These are phyloP conservation scores for Xylaria sp. DNA, from an alignment of 2,329 filamentous ascomycete species.

Conservation along the genomic window DNA sequence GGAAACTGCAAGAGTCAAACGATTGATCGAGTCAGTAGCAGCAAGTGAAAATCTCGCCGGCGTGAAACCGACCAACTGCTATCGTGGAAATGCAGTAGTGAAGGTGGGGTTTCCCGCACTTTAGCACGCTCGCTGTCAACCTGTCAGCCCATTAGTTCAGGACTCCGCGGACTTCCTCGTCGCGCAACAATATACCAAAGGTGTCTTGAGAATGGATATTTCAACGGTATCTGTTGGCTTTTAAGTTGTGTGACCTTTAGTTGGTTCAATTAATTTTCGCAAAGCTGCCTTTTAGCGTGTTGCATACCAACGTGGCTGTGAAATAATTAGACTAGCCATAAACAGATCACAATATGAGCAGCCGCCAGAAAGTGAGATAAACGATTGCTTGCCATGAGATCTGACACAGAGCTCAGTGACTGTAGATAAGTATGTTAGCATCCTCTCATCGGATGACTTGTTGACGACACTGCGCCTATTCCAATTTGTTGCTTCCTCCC, in stretches of 20 bases:
- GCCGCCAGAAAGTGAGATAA: not conserved
- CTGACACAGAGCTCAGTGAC: too few species aligned
- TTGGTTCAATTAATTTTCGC: not conserved
- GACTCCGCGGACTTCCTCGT: not conserved
- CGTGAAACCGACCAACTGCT: not conserved
- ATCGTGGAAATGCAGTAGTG: not conserved
- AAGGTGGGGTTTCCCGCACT: not conserved
- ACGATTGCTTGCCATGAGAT: too few species aligned
- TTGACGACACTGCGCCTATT: not conserved
- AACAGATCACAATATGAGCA: not conserved
- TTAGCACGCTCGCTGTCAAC: not conserved
- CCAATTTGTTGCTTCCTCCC: conserved; percentile 6
- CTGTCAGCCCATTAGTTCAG: not conserved
- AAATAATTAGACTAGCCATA: not conserved
- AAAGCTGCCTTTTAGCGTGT: not conserved
- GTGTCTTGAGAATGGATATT: not conserved
- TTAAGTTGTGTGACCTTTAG: not conserved
- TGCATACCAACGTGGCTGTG: not conserved
- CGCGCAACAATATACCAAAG: not conserved
- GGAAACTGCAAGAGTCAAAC: not conserved
- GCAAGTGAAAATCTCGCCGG: not conserved
- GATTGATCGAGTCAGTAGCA: not conserved
- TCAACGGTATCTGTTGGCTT: not conserved
- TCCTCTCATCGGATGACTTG: not conserved
- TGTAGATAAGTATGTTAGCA: not conserved